phyloP scores from a whole-genome alignment of 2,329 filamentous ascomycete genomes.

The Microdochium paspali region DNA sequence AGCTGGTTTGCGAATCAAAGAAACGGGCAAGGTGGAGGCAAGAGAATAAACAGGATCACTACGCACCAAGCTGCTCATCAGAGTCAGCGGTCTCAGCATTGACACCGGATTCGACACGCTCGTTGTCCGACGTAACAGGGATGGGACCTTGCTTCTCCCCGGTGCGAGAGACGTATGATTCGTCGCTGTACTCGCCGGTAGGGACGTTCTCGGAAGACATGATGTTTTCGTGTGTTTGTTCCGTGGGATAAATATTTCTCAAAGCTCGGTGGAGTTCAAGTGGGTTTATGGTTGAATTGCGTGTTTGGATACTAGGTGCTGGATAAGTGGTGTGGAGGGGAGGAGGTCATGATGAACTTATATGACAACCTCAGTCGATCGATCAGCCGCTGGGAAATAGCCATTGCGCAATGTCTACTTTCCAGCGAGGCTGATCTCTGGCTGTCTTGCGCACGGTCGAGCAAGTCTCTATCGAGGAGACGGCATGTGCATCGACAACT shows the following conservation, averaged over 20 bases:
- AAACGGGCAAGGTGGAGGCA: neutral
- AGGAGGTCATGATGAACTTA: too few species aligned
- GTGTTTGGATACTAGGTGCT: too few species aligned
- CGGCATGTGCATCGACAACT: too few species aligned
- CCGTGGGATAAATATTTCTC: neutral
- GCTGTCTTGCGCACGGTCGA: too few species aligned
- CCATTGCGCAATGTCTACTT: too few species aligned
- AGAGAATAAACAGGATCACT: neutral
- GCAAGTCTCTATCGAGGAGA: too few species aligned
- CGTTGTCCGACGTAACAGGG: constrained; percentile 22
- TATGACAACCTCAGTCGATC: too few species aligned
- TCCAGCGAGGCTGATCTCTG: too few species aligned
- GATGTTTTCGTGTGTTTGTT: neutral
- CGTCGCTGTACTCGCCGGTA: constrained; percentile 12
- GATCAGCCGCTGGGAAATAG: too few species aligned
- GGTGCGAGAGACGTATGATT: constrained; percentile 23
- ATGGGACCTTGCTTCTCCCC: constrained; percentile 18
- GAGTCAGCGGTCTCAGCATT: constrained; percentile 19
- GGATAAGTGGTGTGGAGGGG: too few species aligned
- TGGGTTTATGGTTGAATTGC: neutral
- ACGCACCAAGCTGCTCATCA: constrained; percentile 23
- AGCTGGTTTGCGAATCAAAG: too few species aligned
- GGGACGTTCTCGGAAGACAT: constrained; percentile 13
- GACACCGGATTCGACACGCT: constrained; percentile 21
- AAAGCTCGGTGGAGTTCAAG: neutral